A percentile compares a stretch with the other conserved stretches of the same genome.
Evolutionary conservation across 1,284 basidiomycete genomes (phyloP).

Genomic region (Earliella scabrosa): DNA sequence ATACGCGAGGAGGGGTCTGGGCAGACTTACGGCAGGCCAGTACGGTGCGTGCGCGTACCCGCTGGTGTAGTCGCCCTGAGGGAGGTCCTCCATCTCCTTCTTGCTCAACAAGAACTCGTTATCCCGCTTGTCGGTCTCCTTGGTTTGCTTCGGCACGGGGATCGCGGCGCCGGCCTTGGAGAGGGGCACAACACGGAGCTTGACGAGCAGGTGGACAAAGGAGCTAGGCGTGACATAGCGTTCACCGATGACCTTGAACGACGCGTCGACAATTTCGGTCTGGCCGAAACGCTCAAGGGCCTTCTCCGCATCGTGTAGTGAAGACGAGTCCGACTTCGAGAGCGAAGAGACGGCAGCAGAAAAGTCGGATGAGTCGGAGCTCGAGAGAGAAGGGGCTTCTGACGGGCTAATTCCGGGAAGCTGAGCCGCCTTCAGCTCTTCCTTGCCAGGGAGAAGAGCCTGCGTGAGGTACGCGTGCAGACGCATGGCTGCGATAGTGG

Average conservation of each 20-base stretch:
- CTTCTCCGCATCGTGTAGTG: conserved; percentile 64
- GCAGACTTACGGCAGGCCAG: conserved; percentile 84
- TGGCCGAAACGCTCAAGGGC: conserved; percentile 79
- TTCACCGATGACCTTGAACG: conserved; percentile 95
- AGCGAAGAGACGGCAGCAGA: conserved; percentile 47
- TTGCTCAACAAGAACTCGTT: conserved; percentile 69
- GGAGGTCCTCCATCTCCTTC: conserved; percentile 65
- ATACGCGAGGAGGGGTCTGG: background rate
- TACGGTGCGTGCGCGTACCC: conserved; percentile 89
- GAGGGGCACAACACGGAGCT: conserved; percentile 72
- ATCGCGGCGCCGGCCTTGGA: conserved; percentile 32
- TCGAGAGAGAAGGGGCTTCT: conserved; percentile 47
- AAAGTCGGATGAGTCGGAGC: conserved; percentile 59
- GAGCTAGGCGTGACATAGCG: conserved; percentile 87
- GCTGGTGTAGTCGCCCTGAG: conserved; percentile 42
- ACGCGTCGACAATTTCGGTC: conserved; percentile 83
- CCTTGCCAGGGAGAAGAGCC: conserved; percentile 71
- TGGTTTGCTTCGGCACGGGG: conserved; percentile 42
- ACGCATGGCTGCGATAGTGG: conserved; percentile 81
- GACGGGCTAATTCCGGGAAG: conserved; percentile 72
- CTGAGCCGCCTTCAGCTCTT: conserved; percentile 61
- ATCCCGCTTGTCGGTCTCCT: conserved; percentile 59
- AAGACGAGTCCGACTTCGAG: conserved; percentile 57
- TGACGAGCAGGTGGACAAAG: conserved; percentile 88
- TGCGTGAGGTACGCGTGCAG: conserved; percentile 88